These are phyloP conservation scores for Cylindrotheca closterium DNA, from an alignment of 108 stramenopile species.

Conservation along the genomic window DNA sequence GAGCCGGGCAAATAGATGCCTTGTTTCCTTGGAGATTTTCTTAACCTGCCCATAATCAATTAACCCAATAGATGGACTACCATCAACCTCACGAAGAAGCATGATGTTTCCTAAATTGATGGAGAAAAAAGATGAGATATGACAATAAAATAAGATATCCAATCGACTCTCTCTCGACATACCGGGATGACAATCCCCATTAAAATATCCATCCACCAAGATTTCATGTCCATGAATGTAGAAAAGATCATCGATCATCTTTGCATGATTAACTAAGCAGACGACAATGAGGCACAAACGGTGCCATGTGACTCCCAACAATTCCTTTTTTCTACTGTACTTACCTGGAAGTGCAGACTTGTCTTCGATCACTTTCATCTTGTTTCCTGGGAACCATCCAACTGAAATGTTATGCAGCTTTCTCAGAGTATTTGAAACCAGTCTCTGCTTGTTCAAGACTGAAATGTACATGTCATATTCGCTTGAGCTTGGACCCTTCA, in stretches of 20 bases:
- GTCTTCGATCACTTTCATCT: conserved; percentile 36
- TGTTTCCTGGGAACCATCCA: conserved; percentile 59
- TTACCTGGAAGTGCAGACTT: conserved; percentile 56
- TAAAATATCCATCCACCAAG: conserved; percentile 71
- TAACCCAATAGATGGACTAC: conserved; percentile 66
- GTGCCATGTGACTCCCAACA: too few relatives aligned
- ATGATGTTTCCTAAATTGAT: conserved; percentile 43
- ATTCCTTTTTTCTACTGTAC: too few relatives aligned
- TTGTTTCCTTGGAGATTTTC: conserved; percentile 54
- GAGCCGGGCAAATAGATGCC: conserved; percentile 65
- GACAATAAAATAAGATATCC: not conserved
- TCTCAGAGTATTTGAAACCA: conserved; percentile 36
- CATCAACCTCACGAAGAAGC: conserved; percentile 61
- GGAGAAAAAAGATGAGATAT: not conserved
- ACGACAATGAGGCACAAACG: too few relatives aligned
- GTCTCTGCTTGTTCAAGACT: conserved; percentile 53
- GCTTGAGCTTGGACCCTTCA: conserved; percentile 54
- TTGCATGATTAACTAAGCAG: conserved; percentile 85
- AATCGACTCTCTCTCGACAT: not conserved
- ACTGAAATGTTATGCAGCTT: conserved; percentile 54
- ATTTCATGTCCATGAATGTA: conserved; percentile 75
- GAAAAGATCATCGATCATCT: conserved; percentile 77
- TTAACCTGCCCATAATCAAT: conserved; percentile 90
- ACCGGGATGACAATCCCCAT: conserved; percentile 72
- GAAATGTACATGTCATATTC: conserved; percentile 62